Evolutionary conservation across 2,329 filamentous ascomycete genomes (phyloP), one percentile per base, ranked within the genome.

Genomic region (Teratosphaeria zuluensis): DNA sequence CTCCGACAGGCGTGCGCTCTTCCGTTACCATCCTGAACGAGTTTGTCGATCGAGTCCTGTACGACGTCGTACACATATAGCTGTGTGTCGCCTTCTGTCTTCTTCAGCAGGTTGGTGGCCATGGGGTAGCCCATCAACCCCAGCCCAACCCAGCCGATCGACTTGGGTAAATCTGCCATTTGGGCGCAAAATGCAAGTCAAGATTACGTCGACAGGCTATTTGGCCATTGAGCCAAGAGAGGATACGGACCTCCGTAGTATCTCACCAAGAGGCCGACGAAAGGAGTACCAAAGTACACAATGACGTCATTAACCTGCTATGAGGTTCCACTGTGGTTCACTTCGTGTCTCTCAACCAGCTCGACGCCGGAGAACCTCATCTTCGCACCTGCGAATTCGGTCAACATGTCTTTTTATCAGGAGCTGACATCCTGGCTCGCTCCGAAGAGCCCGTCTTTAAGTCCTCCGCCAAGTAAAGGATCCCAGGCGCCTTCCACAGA

Each of bases 41-140:
- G 58, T 16, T 76, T 72, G 12, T 80, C 73, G 19, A 80, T 67
- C 4, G 70, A 72, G 11, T 72, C 64, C 53, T 73, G 68, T 4
- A 76, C 72, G 3, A 82, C 74, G 64, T 83, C 80, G 63, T 76
- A 79, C 7, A 81, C 74, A 63, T 76, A 76, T 58, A 82, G 75
- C 3, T 70, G 70, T 8, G 76, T 75, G 11, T 73, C 69, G 9
- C 66, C 28, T 2, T 75, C 71, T 54, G 79, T 70, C 62, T 80
- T 81, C 24, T 74, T 73, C 9, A 77, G 74, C 28, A 83, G 70
- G 65, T 82, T 79, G 21, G 67, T 69, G 4, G 77, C 74, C 80
- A 83, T 83, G 11, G 80, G 80, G 56, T 72, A 74, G 0, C 80
- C 80, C 80, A 82, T 83, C 11, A 76, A 74, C n/a, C 80, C 80